phyloP scores from a whole-genome alignment of 1,139 yeast genomes.

The Yamadazyma siamensis region DNA sequence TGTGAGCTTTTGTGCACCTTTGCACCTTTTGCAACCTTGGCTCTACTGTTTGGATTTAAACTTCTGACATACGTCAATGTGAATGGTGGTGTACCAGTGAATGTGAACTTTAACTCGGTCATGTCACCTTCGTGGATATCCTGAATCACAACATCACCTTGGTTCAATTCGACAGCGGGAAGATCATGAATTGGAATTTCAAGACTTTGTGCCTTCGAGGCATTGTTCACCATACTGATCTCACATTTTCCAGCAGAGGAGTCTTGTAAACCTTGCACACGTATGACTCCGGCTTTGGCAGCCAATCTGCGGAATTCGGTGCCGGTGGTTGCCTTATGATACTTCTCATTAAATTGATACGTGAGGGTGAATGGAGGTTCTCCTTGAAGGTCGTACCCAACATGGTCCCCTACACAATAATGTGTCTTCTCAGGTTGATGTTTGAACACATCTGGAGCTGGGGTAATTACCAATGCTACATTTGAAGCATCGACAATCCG shows the following conservation, averaged over 20 bases:
- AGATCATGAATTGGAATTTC: conserved; percentile 65
- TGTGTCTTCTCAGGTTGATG: conserved; percentile 34
- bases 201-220: conserved; percentile 38
- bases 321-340: conserved; percentile 57
- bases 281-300: conserved; percentile 70
- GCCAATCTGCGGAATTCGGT: conserved; percentile 67
- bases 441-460: conserved; percentile 64
- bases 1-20: conserved; percentile 18
- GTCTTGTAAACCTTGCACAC: conserved; percentile 70
- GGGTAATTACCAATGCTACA: conserved; percentile 58
- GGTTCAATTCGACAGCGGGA: conserved; percentile 87
- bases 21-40: conserved; percentile 18
- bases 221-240: conserved; percentile 50
- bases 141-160: conserved; percentile 66
- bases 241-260: conserved; percentile 69
- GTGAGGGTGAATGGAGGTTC: conserved; percentile 72
- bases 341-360: conserved; percentile 67
- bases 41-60: conserved; percentile 32
- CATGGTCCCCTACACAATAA: conserved; percentile 91
- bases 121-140: conserved; percentile 92
- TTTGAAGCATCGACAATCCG: conserved; percentile 35
- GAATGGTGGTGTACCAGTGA: conserved; percentile 75
- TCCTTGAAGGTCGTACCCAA: conserved; percentile 74
- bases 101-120: conserved; percentile 65
- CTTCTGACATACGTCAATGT: conserved; percentile 54